Percentiles rank a stretch among this genome's conserved stretches.
phyloP scores from a whole-genome alignment of 441 rosid genomes.

The Populus tomentosa region DNA sequence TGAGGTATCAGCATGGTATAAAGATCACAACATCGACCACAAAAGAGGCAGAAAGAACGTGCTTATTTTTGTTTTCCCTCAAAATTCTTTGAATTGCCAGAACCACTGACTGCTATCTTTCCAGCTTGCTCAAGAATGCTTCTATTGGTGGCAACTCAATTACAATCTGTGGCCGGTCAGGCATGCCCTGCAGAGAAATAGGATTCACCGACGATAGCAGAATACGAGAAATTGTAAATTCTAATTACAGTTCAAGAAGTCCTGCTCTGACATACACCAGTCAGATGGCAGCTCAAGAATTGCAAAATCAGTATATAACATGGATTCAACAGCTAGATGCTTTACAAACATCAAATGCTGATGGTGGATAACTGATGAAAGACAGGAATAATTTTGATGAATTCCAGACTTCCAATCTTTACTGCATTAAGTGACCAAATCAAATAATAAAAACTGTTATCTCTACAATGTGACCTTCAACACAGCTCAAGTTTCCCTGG shows the following conservation, averaged over 20 bases:
- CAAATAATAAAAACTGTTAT: not conserved
- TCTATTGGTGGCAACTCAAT: conserved; percentile 80
- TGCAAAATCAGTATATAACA: not conserved
- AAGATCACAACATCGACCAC: not conserved
- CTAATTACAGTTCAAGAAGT: not conserved
- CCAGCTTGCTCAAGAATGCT: conserved; percentile 81
- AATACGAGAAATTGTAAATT: not conserved
- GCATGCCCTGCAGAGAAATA: conserved; percentile 64
- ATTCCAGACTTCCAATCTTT: conserved; percentile 1
- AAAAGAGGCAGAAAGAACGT: not conserved
- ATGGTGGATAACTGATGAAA: not conserved
- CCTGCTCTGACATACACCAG: not conserved
- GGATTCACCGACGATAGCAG: not conserved
- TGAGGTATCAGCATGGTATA: not conserved
- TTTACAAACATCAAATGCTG: not conserved
- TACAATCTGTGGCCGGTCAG: conserved; percentile 80
- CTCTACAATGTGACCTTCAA: not conserved
- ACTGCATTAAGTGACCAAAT: not conserved
- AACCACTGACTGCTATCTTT: conserved; percentile 37
- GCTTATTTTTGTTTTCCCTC: not conserved
- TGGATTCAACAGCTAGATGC: not conserved
- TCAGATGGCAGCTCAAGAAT: not conserved
- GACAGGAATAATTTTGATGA: not conserved
- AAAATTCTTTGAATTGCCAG: not conserved
- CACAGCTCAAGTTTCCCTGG: not conserved